Evolutionary conservation across 768 basidiomycete genomes (phyloP), one percentile per base, ranked within the genome.

Genomic region (Suillus discolor): DNA sequence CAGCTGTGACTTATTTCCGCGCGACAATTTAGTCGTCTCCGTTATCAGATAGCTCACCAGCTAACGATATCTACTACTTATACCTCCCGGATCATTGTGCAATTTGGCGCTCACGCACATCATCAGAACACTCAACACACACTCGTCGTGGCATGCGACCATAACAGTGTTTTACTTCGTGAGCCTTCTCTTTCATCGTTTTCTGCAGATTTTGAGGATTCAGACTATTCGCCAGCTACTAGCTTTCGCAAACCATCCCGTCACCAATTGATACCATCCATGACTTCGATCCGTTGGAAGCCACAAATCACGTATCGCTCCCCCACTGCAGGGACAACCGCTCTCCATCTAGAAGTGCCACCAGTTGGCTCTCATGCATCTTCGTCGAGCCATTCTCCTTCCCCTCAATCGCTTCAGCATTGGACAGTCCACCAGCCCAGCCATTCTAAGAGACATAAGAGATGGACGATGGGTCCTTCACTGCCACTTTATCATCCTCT

Each of bases 401-500:
- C 57, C 55, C 64, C 66, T 41, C 62, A 63, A 57, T 66, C 57
- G 34, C 63, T 66, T 51, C 67, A 68, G 39, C 64, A 69, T 65
- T 62, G 28, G 18, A 63, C 62, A 28, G 63, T 65, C 13, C 62
- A 59, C 18, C 44, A 54, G 23, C 64, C 62, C 49, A 38, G 39
- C 20, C 63, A 67, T 28, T 55, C 69, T 45, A 69, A 70, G 64
- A 59, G 59, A 20, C 63, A 69, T 42, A 64, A 62, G 57, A 69
- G 62, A 36, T 67, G 71, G 23, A 71, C 75, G 62, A 76, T 78
- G 69, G 71, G 69, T 9, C 79, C 82, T 6, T 79, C 83, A 34
- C 79, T 91, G 45, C 88, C 90, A 25, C 75, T 91, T 54, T 91
- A 91, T 71, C 90, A 91, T 71, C 90, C 90, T 34, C 77, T 86